Conservation (phyloP, 2,329 filamentous ascomycete species). For the Eutypa lata region DNA sequence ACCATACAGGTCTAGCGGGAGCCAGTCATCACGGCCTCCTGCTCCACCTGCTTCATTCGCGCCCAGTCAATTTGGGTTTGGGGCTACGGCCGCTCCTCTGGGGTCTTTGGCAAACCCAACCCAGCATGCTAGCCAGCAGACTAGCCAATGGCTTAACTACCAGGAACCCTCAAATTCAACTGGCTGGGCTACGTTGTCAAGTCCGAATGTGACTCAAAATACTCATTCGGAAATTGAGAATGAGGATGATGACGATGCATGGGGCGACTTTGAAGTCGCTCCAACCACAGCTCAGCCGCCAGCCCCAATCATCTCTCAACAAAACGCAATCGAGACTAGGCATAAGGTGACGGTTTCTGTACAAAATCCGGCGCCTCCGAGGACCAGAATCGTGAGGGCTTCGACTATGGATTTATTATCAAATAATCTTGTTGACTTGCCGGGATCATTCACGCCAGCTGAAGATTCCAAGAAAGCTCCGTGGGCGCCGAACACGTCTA, state of each 20-base stretch:
- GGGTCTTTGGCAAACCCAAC: slow-evolving; percentile 2
- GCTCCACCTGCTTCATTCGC: slow-evolving; percentile 13
- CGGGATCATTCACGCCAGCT: slow-evolving; percentile 8
- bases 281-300: slow-evolving; percentile 26
- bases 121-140: slow-evolving; percentile 9
- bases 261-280: slow-evolving; percentile 66
- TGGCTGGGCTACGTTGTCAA: slow-evolving; percentile 8
- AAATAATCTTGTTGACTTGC: slow-evolving; percentile 47
- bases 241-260: slow-evolving; percentile 59
- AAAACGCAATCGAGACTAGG: not conserved
- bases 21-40: slow-evolving; percentile 13
- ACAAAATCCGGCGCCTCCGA: slow-evolving; percentile 11
- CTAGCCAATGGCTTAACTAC: slow-evolving; percentile 31
- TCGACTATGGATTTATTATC: slow-evolving; percentile 52
- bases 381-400: slow-evolving; percentile 39
- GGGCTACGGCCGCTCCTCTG: slow-evolving; percentile 3
- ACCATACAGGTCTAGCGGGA: not conserved
- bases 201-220: slow-evolving; percentile 4
- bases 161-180: slow-evolving; percentile 17
- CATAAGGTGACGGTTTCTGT: not conserved
- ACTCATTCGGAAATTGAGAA: slow-evolving; percentile 33
- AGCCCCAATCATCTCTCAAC: slow-evolving; percentile 6
- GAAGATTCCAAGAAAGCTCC: slow-evolving; percentile 6
- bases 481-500: slow-evolving; percentile 6
- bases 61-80: slow-evolving; percentile 19